These are phyloP conservation scores for Lophiostoma macrostomum DNA, from an alignment of 495 filamentous ascomycete genomes.

Conservation along the genomic window DNA sequence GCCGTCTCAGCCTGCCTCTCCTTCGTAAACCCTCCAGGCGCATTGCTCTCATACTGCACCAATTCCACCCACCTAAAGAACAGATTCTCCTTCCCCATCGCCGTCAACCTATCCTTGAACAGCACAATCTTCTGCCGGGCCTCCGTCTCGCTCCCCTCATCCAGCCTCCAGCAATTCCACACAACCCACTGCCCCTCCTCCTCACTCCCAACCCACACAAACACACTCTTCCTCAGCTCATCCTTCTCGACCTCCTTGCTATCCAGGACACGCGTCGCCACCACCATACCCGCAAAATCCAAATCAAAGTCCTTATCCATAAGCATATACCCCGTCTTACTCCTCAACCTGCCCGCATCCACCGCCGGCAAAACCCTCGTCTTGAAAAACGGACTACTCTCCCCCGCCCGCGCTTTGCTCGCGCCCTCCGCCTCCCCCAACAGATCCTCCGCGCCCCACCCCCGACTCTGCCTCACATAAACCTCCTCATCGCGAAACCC, in stretches of 20 bases:
- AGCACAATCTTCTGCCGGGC: slow-evolving; percentile 54
- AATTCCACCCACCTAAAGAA: slow-evolving; percentile 87
- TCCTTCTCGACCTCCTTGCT: slow-evolving; percentile 54
- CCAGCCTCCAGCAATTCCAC: slow-evolving; percentile 40
- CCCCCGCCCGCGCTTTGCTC: slow-evolving; percentile 26
- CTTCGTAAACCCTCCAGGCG: slow-evolving; percentile 66
- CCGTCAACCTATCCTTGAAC: slow-evolving; percentile 67
- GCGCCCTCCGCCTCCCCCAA: slow-evolving; percentile 39
- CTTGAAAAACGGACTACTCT: slow-evolving; percentile 45
- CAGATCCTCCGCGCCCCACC: slow-evolving; percentile 50
- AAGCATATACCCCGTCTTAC: slow-evolving; percentile 76
- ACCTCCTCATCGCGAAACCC: slow-evolving; percentile 71
- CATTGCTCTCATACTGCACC: slow-evolving; percentile 74
- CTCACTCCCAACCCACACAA: slow-evolving; percentile 58
- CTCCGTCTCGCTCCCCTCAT: slow-evolving; percentile 40
- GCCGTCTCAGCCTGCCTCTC: slow-evolving; percentile 66
- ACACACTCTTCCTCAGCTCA: slow-evolving; percentile 60
- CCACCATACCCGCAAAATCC: slow-evolving; percentile 72
- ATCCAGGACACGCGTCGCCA: slow-evolving; percentile 62
- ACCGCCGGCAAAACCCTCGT: slow-evolving; percentile 59
- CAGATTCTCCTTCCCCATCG: slow-evolving; percentile 73
- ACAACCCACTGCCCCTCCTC: slow-evolving; percentile 27
- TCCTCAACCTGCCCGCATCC: slow-evolving; percentile 54
- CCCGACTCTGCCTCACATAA: slow-evolving; percentile 66
- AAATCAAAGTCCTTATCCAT: slow-evolving; percentile 78